These are phyloP conservation scores for Primulina eburnea DNA, from an alignment of 257 asterid species.

Conservation along the genomic window DNA sequence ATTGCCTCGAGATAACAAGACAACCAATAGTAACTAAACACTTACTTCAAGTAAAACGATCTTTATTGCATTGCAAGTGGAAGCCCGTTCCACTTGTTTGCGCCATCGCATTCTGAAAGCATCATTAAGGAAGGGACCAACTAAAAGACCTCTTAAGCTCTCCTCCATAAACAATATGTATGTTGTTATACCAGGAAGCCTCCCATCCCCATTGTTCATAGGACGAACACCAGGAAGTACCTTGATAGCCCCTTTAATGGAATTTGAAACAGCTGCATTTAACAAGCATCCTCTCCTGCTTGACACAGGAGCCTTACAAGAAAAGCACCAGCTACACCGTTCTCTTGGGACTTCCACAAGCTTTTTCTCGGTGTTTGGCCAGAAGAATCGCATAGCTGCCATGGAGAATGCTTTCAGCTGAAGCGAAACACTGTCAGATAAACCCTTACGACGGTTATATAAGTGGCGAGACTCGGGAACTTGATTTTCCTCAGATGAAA, in stretches of 20 bases:
- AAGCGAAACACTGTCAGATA: conserved; percentile 49
- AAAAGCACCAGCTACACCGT: conserved; percentile 89
- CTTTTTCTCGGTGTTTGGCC: conserved; percentile 81
- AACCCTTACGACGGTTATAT: conserved; percentile 46
- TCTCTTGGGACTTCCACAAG: conserved; percentile 79
- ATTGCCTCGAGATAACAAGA: conserved; percentile 15
- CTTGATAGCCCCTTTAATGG: conserved; percentile 62
- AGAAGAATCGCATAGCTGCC: conserved; percentile 62
- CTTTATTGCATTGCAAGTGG: conserved; percentile 49
- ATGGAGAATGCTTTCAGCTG: conserved; percentile 78
- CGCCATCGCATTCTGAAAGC: conserved; percentile 69
- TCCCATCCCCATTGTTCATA: conserved; percentile 58
- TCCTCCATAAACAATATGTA: conserved; percentile 70
- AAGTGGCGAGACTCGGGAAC: conserved; percentile 39
- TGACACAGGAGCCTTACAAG: conserved; percentile 58
- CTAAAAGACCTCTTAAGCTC: conserved; percentile 65
- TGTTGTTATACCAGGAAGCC: conserved; percentile 54
- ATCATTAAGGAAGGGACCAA: conserved; percentile 60
- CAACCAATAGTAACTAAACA: conserved; percentile 16
- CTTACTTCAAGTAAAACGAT: conserved; percentile 73
- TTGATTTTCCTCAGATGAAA: conserved; percentile 64
- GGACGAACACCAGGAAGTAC: conserved; percentile 50
- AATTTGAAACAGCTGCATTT: conserved; percentile 81
- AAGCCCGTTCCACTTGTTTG: conserved; percentile 57
- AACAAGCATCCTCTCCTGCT: conserved; percentile 80